Conservation (phyloP, 257 asterid genomes). For the Ilex asprella region DNA sequence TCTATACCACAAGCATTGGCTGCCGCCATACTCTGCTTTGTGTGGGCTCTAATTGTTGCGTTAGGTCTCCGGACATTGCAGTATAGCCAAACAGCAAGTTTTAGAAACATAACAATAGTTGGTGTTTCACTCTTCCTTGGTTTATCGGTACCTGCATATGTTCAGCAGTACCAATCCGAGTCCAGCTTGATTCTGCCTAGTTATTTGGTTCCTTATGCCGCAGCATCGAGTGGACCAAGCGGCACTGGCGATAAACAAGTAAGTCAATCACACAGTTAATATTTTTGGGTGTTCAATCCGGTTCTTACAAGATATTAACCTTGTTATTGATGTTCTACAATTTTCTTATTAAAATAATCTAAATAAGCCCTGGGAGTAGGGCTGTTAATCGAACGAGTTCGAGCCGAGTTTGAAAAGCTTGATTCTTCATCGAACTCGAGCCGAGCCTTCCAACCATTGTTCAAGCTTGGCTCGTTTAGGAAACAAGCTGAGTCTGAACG, state of each 20-base stretch:
- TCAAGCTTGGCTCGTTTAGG: too few relatives aligned
- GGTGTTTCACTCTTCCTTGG: conserved; percentile 91
- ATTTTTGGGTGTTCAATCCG: background rate
- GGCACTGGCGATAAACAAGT: conserved; percentile 63
- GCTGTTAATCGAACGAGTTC: too few relatives aligned
- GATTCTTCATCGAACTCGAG: too few relatives aligned
- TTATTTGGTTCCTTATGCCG: conserved; percentile 81
- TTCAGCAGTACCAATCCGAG: conserved; percentile 85
- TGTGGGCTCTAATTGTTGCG: conserved; percentile 79
- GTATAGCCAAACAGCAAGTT: conserved; percentile 65
- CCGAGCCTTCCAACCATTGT: too few relatives aligned
- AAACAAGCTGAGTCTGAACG: too few relatives aligned
- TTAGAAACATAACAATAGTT: conserved; percentile 76
- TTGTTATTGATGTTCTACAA: background rate
- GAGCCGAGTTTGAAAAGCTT: too few relatives aligned
- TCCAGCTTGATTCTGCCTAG: conserved; percentile 66
- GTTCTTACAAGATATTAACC: background rate
- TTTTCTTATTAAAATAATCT: background rate
- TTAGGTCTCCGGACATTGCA: conserved; percentile 80
- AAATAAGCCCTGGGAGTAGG: too few relatives aligned
- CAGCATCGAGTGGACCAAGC: conserved; percentile 92
- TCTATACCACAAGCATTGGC: conserved; percentile 96
- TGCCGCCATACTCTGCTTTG: conserved; percentile 85
- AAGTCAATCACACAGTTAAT: conserved; percentile 14
- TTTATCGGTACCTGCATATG: conserved; percentile 78